Conservation (phyloP, 2,329 filamentous ascomycete genomes). For the Exophiala calicioides region DNA sequence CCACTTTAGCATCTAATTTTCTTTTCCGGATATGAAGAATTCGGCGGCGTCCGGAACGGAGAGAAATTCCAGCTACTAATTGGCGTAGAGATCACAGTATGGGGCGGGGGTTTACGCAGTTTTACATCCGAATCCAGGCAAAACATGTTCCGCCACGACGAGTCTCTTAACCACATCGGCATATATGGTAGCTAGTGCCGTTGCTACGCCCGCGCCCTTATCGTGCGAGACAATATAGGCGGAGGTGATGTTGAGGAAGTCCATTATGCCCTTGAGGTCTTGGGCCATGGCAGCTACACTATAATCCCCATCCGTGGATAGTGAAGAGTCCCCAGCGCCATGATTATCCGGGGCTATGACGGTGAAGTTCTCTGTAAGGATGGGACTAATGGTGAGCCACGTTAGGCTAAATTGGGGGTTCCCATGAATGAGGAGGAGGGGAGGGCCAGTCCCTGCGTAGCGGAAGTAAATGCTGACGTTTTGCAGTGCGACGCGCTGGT, state of each 20-base stretch:
- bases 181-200: slow-evolving; percentile 43
- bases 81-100: slow-evolving; percentile 44
- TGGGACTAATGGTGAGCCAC: slow-evolving; percentile 42
- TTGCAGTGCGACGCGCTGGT: slow-evolving; percentile 30
- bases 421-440: slow-evolving; percentile 45
- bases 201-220: slow-evolving; percentile 47
- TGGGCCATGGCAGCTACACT: slow-evolving; percentile 40
- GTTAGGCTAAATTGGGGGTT: slow-evolving; percentile 45
- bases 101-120: slow-evolving; percentile 34
- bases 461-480: slow-evolving; percentile 49
- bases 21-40: slow-evolving; percentile 47
- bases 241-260: slow-evolving; percentile 13
- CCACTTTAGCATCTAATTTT: slow-evolving; percentile 48
- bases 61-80: slow-evolving; percentile 50
- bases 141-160: slow-evolving; percentile 43
- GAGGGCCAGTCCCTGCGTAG: slow-evolving; percentile 44
- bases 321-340: slow-evolving; percentile 45
- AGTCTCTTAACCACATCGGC: slow-evolving; percentile 40
- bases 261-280: slow-evolving; percentile 8
- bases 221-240: slow-evolving; percentile 49
- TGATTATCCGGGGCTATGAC: slow-evolving; percentile 49
- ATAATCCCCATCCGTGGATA: slow-evolving; percentile 44
- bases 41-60: slow-evolving; percentile 49
- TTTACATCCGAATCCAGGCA: slow-evolving; percentile 49
- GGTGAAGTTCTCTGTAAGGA: slow-evolving; percentile 47